These are phyloP conservation scores for Zalaria obscura DNA, from an alignment of 2,329 filamentous ascomycete genomes.

Conservation along the genomic window DNA sequence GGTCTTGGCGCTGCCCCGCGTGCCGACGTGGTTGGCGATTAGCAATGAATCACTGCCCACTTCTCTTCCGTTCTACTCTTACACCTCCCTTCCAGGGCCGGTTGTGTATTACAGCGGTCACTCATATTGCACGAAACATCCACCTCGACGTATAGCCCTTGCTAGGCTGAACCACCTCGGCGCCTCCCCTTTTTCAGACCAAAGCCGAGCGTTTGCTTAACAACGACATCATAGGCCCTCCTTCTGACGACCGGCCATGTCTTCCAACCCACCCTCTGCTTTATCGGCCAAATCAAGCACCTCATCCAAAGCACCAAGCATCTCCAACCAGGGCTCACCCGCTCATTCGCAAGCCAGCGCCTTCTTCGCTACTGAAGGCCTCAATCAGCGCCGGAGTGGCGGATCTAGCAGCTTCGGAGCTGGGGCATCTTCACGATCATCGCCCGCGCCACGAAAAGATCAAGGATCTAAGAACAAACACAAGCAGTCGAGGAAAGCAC, in stretches of 20 bases:
- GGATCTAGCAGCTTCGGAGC: constrained; percentile 22
- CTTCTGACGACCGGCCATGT: constrained; percentile 18
- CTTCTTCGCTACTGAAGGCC: constrained; percentile 27
- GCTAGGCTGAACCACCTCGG: constrained; percentile 1
- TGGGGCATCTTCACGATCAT: constrained; percentile 21
- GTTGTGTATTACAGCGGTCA: background rate
- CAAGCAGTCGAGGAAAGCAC: constrained; percentile 54
- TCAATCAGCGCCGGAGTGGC: constrained; percentile 27
- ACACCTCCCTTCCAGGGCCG: too few relatives aligned
- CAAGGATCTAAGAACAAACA: constrained; percentile 72
- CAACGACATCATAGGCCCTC: constrained; percentile 5
- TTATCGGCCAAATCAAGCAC: constrained; percentile 17
- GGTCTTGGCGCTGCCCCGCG: background rate
- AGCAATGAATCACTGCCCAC: too few relatives aligned
- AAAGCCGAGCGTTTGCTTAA: background rate
- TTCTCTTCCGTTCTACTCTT: too few relatives aligned
- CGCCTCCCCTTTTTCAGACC: constrained; percentile 1
- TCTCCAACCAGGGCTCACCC: constrained; percentile 25
- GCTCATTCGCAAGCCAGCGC: constrained; percentile 28
- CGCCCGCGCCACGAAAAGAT: constrained; percentile 51
- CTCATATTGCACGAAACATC: too few relatives aligned
- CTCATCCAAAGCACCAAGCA: constrained; percentile 25
- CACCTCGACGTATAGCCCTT: background rate
- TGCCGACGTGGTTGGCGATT: background rate
- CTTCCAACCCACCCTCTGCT: constrained; percentile 25